These are phyloP conservation scores for Camellia oleifera DNA, from an alignment of 179 eudicot genomes.

Conservation along the genomic window DNA sequence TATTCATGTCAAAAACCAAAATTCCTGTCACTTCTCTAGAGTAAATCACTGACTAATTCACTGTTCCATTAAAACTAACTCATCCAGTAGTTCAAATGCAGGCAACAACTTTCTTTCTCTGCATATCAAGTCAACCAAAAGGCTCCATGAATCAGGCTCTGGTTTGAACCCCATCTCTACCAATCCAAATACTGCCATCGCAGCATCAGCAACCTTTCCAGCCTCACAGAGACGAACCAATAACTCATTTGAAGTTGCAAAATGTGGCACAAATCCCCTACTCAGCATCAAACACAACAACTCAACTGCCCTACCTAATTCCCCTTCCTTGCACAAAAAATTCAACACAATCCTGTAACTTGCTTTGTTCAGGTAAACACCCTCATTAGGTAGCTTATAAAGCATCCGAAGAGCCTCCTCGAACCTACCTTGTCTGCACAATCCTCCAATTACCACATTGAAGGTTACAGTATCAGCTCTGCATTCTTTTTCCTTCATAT, in stretches of 20 bases:
- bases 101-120: constrained; percentile 80
- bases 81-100: constrained; percentile 61
- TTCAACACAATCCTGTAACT: constrained; percentile 77
- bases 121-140: constrained; percentile 56
- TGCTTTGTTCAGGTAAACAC: constrained; percentile 58
- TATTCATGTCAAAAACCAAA: neutral
- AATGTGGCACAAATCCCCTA: constrained; percentile 82
- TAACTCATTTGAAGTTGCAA: constrained; percentile 72
- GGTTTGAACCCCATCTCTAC: constrained; percentile 70
- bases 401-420: constrained; percentile 74
- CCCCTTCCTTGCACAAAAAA: constrained; percentile 50
- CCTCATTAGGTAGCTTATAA: constrained; percentile 65
- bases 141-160: constrained; percentile 59
- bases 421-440: constrained; percentile 51
- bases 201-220: constrained; percentile 63
- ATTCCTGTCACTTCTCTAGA: neutral
- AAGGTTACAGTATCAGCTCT: constrained; percentile 68
- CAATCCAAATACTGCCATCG: constrained; percentile 43
- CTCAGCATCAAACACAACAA: constrained; percentile 67
- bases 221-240: constrained; percentile 60
- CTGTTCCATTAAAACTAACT: constrained; percentile 27
- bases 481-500: constrained; percentile 69
- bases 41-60: neutral
- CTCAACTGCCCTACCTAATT: constrained; percentile 50
- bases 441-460: constrained; percentile 65